Percentiles rank a stretch among this genome's conserved stretches.
These are phyloP conservation scores for Microthlaspi erraticum DNA, from an alignment of 345 rosid genomes.

Conservation along the genomic window DNA sequence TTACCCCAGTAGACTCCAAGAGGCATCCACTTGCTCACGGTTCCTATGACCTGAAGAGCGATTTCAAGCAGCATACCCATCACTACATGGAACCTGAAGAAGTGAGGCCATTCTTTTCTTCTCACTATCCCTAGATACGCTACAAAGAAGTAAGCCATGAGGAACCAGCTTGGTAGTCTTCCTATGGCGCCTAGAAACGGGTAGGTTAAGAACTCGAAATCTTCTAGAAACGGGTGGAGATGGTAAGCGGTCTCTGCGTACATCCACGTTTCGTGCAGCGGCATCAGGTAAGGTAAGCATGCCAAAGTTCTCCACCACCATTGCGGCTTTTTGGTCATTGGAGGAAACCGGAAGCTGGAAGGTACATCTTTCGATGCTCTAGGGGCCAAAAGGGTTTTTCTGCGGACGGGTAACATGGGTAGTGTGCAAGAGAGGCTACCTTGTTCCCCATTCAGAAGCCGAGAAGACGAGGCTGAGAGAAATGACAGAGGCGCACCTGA, in stretches of 20 bases:
- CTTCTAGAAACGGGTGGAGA: conserved; percentile 79
- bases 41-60: conserved; percentile 80
- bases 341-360: conserved; percentile 68
- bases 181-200: conserved; percentile 82
- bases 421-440: conserved; percentile 47
- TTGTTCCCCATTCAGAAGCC: conserved; percentile 58
- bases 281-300: conserved; percentile 90
- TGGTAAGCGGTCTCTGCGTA: conserved; percentile 88
- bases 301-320: conserved; percentile 95
- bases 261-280: conserved; percentile 96
- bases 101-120: conserved; percentile 93
- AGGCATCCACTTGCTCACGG: conserved; percentile 83
- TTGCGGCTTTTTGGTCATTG: conserved; percentile 80
- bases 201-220: conserved; percentile 72
- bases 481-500: conserved; percentile 50
- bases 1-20: conserved; percentile 77
- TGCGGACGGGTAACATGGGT: conserved; percentile 51
- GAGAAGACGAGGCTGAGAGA: conserved; percentile 62
- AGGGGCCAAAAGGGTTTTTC: conserved; percentile 45
- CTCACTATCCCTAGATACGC: conserved; percentile 80
- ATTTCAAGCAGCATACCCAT: conserved; percentile 87
- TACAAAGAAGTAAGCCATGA: conserved; percentile 81
- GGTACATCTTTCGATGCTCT: conserved; percentile 81
- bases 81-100: conserved; percentile 87
- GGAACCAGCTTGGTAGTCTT: conserved; percentile 74